phyloP scores from a whole-genome alignment of 1,284 basidiomycete genomes.

The Clitocybe nebularis region DNA sequence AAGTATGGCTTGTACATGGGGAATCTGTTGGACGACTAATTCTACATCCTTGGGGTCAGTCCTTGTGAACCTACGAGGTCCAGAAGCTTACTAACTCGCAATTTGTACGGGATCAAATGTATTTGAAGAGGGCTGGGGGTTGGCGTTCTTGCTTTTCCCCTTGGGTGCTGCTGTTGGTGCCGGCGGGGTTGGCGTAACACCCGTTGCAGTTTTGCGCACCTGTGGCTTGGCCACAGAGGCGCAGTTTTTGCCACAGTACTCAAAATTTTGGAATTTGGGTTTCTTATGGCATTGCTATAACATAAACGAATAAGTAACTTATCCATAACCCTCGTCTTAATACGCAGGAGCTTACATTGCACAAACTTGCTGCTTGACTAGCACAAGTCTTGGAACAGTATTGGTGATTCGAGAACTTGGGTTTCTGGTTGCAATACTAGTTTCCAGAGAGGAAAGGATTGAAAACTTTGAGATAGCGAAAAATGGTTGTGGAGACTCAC shows the following conservation, averaged over 20 bases:
- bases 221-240: conserved; percentile 32
- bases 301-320: background rate
- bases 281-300: conserved; percentile 45
- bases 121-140: conserved; percentile 16
- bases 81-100: too few species aligned
- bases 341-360: conserved; percentile 31
- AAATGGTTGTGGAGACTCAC: conserved; percentile 16
- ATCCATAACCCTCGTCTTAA: too few species aligned
- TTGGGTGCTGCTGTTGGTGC: conserved; percentile 7
- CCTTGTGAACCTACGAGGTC: too few species aligned
- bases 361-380: conserved; percentile 40
- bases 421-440: conserved; percentile 43
- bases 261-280: conserved; percentile 44
- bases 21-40: conserved; percentile 37
- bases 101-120: conserved; percentile 34
- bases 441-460: background rate
- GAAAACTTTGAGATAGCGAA: background rate
- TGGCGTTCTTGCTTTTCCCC: conserved; percentile 14
- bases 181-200: conserved; percentile 6
- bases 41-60: too few species aligned
- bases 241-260: conserved; percentile 49
- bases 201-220: conserved; percentile 5
- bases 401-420: conserved; percentile 45
- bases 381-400: conserved; percentile 65
- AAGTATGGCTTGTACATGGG: conserved; percentile 33